Percentiles rank a stretch among this genome's conserved stretches.
Conservation (phyloP, 2,329 filamentous ascomycete genomes). For the Capronia epimyces region DNA sequence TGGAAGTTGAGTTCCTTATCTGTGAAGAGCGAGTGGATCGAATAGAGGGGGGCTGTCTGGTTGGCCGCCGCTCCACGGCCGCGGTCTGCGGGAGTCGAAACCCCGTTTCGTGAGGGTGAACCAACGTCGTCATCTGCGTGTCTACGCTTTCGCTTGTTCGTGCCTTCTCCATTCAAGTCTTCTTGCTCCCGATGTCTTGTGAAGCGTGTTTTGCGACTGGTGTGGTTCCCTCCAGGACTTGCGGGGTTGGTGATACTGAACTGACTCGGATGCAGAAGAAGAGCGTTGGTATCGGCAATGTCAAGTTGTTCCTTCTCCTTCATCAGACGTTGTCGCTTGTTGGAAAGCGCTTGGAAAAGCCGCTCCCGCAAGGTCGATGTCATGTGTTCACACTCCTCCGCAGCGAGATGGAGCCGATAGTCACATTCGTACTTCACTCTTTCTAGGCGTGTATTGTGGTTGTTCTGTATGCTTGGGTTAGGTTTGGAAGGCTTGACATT, state of each 20-base stretch:
- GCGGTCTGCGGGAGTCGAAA: slow-evolving; percentile 47
- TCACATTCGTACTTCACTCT: slow-evolving; percentile 53
- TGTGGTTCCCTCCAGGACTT: slow-evolving; percentile 56
- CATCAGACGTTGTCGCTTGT: slow-evolving; percentile 53
- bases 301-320: slow-evolving; percentile 64
- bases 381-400: slow-evolving; percentile 57
- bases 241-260: slow-evolving; percentile 61
- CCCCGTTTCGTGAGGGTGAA: slow-evolving; percentile 51
- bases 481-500: slow-evolving; percentile 1
- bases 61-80: slow-evolving; percentile 49
- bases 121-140: slow-evolving; percentile 54
- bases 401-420: slow-evolving; percentile 57
- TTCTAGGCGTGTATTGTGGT: slow-evolving; percentile 51
- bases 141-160: slow-evolving; percentile 56
- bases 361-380: slow-evolving; percentile 57
- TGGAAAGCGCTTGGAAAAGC: slow-evolving; percentile 52
- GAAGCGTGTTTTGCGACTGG: slow-evolving; percentile 58
- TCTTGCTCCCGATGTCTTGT: slow-evolving; percentile 54
- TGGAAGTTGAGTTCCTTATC: slow-evolving; percentile 61
- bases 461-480: slow-evolving; percentile 42
- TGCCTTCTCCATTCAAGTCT: slow-evolving; percentile 46
- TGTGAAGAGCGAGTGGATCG: slow-evolving; percentile 60
- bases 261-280: slow-evolving; percentile 60
- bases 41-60: slow-evolving; percentile 56
- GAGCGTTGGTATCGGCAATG: slow-evolving; percentile 60